Evolutionary conservation across 225 moss, liverwort and hornwort genomes (phyloP), one percentile per base, ranked within the genome.

Genomic region (Polytrichum formosum): DNA sequence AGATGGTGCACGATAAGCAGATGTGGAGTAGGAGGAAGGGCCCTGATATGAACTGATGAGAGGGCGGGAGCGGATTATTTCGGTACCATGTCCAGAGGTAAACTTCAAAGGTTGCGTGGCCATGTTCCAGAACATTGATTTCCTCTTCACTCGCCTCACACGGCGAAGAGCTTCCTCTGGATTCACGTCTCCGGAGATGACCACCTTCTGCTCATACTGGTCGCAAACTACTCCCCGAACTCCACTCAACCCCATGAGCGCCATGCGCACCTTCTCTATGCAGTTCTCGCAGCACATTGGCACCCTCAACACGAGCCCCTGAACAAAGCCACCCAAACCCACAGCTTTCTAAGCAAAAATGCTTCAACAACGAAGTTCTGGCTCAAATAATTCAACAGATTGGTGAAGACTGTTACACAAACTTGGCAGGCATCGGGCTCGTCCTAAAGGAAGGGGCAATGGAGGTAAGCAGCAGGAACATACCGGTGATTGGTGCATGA

Each of bases 281-380:
- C 87, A 87, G 22, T 84, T 87, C 7, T 87, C 75, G n/a, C 87
- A 87, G 70, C 87, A 87, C 87, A 87, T 81, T 1, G 87, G 87
- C 0, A 87, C 87, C 27, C 37, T 67, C 0, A 87, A 61, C 0
- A 78, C 70, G 5, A 87, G 22, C 1, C 84, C 81, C 77, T 81
- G 71, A 0, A 54, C 8, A 28, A 8, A 17, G 58, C 21, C 20
- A 58, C 58, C 58, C 9, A n/a, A 21, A 23, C 21, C 7, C 20
- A 23, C 21, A 20, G 20, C 58, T 58, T 2, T 16, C 46, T 46
- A 13, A 46, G 46, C 2, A 46, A n/a, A 58, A 20, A 58, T 58
- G 58, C 21, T 58, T 6, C 20, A 23, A 6, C 23, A 58, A 58
- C n/a, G 58, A 58, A 6, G 23, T 20, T 23, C 23, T 58, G 20